Base-by-base conservation (phyloP, 2,329 filamentous ascomycete genomes). In the Aspergillus fischeri region DNA sequence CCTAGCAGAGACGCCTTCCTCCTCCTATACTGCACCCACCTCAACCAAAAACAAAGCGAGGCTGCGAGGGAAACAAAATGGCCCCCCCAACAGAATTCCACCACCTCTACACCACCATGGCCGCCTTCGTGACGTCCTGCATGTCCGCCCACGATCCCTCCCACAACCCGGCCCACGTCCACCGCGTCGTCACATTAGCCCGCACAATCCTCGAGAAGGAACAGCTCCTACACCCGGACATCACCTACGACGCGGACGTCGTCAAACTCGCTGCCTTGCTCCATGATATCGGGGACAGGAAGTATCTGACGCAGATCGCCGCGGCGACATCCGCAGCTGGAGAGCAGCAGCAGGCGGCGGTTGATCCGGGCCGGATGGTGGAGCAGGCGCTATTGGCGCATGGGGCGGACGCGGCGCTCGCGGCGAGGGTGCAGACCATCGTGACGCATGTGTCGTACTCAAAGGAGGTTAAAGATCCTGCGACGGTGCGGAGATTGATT, bases 211-310 rank as follows among this genome's bases (percentile, higher is more conserved):
- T 89, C 57, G 68, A 78, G 51, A 71, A 74, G 44, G 82, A 86
- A 53, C 73, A 67, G 48, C 53, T 59, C 9, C 54, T 57, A 6
- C 64, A 74, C 47, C 69, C 74, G 1, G 38, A 63, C 1, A 57
- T 53, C 11, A 51, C 62, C 28, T 80, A 80, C 65, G 80, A 90
- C 70, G 76, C 75, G 3, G 76, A 79, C 10, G 73, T 86, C 27
- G 79, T 94, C 62, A 84, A 84, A 28, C 85, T 95, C 27, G 79
- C 85, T 1, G 90, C 89, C 1, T 81, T 92, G 4, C 82, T 93
- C n/a, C 92, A 96, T 76, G 92, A 96, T 67, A 87, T 96, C 20
- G 91, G 90, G 59, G 92, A 96, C 76, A 86, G 83, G 72, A 96
- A 96, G 76, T 96, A 96, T 72, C 73, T 86, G 0, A 60, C 72